Base-by-base conservation (phyloP, 2,329 filamentous ascomycete species). In the Chalaropsis thielavioides region DNA sequence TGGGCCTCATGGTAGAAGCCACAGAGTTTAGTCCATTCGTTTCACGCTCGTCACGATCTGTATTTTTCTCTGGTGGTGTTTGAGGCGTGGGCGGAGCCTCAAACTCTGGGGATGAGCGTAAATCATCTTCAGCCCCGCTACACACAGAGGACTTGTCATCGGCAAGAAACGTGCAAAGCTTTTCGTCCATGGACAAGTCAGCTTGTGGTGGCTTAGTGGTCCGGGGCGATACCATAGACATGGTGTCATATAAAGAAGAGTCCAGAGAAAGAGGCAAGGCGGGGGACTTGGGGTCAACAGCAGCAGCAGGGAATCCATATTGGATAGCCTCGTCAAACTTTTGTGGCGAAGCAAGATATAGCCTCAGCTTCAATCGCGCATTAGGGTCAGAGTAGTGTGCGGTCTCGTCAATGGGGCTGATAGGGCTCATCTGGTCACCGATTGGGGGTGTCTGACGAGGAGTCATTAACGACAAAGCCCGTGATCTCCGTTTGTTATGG, bases 291-390 rank as follows among this genome's bases (percentile, higher is more conserved):
- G 68, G 69, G 27, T 67, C 66, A 13, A 35, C 61, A 7, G 66
- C 63, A 22, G 78, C 78, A 0, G 86, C 84, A 0, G 91, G 90
- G 70, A 96, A 97, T 0, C 92, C 92, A 74, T 95, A 96, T 72
- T 95, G 89, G 63, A 97, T 83, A 0, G 90, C 91, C 75, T 97
- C 92, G 72, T 97, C 92, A 70, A 97, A 97, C 72, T 95, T 96
- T 69, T 95, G 89, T 0, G 92, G 88, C 0, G 91, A 95, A 7
- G 89, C 88, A 22, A 96, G 82, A 71, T 92, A 96, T 6, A 90
- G 85, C 13, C 91, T 85, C 22, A 97, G 78, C 75, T 95, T 96
- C 70, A 90, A 80, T 41, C 92, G 84, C 46, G 92, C 90, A 72
- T 95, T 89, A 0, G 91, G 90, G 70, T 96, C 91, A 72, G 90